Base-by-base conservation (phyloP, 2,329 filamentous ascomycete genomes). In the Aspergillus sp. region DNA sequence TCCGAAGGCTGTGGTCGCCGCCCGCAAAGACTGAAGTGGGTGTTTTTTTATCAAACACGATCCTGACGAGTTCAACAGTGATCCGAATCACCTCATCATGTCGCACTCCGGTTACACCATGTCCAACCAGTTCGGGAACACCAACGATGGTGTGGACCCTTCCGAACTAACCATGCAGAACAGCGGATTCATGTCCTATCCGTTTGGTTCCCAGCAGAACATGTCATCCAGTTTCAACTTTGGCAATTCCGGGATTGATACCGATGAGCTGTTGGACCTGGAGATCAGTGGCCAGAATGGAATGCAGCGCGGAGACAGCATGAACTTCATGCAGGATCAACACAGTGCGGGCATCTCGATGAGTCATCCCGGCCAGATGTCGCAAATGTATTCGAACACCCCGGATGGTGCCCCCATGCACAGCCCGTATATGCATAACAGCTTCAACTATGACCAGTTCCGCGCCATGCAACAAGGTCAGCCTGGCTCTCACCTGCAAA, bases 401-500 rank as follows among this genome's bases (percentile, higher is more conserved):
- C 92, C 93, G 3, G 93, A 97, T 55, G 90, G 90, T 48, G 88
- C 90, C 49, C 91, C 93, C 5, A 93, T 96, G 55, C 89, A 95
- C 66, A 96, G 91, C 64, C 93, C 93, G 0, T 96, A 91, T 65
- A 82, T 89, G 40, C 83, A 88, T 49, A 77, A 76, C 61, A 85
- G 82, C 65, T 94, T 92, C 76, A 87, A 86, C 72, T 88, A 88
- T 65, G 80, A 80, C 33, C 88, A 91, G 59, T 95, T 90, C 69
- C 84, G 88, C 42, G 82, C 83, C 53, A 76, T 77, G 64, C 79
- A 78, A 65, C 79, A 81, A 65, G 77, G 78, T 54, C 66, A 61
- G 51, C 66, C 64, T 52, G 70, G 63, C 55, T 65, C 60, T 32
- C 70, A 66, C 49, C 52, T 71, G 19, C 70, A 70, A 55, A 71